phyloP scores from a whole-genome alignment of 2,329 filamentous ascomycete genomes.

The Colletotrichum endophyticum region DNA sequence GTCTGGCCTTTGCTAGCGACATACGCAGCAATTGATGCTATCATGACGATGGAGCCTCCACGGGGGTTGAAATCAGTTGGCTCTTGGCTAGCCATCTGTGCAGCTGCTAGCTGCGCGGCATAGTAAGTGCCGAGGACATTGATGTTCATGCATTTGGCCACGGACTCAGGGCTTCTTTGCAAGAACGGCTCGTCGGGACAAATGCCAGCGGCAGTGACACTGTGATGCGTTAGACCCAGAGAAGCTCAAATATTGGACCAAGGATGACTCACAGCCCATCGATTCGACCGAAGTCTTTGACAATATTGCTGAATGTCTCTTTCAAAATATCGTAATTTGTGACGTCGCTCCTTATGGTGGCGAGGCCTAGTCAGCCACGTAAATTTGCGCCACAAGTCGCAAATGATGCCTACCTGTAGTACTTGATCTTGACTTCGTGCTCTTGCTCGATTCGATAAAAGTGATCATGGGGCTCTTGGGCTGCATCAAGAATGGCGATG shows the following conservation, averaged over 20 bases:
- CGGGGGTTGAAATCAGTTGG: slow-evolving; percentile 23
- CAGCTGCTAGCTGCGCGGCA: slow-evolving; percentile 37
- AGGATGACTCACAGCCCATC: slow-evolving; percentile 21
- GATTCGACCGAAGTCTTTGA: slow-evolving; percentile 24
- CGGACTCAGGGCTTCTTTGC: slow-evolving; percentile 25
- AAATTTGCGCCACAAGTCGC: neutral
- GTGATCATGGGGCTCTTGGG: slow-evolving; percentile 20
- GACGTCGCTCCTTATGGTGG: slow-evolving; percentile 18
- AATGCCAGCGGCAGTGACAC: slow-evolving; percentile 31
- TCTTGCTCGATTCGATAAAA: slow-evolving; percentile 19
- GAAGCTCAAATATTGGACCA: neutral
- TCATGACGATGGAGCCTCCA: slow-evolving; percentile 35
- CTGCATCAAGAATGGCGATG: slow-evolving; percentile 14
- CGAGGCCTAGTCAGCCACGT: neutral
- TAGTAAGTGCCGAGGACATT: slow-evolving; percentile 38
- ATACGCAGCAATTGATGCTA: slow-evolving; percentile 36
- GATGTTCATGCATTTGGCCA: slow-evolving; percentile 29
- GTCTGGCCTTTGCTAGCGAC: slow-evolving; percentile 32
- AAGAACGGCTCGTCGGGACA: slow-evolving; percentile 32
- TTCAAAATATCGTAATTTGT: slow-evolving; percentile 22
- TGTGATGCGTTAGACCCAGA: neutral
- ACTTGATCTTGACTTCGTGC: slow-evolving; percentile 14
- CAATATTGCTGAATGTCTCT: slow-evolving; percentile 23
- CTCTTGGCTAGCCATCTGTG: slow-evolving; percentile 36
- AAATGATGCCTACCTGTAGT: slow-evolving; percentile 4